Conservation (phyloP, 2,329 filamentous ascomycete genomes). For the Ophioceras dolichostomum region DNA sequence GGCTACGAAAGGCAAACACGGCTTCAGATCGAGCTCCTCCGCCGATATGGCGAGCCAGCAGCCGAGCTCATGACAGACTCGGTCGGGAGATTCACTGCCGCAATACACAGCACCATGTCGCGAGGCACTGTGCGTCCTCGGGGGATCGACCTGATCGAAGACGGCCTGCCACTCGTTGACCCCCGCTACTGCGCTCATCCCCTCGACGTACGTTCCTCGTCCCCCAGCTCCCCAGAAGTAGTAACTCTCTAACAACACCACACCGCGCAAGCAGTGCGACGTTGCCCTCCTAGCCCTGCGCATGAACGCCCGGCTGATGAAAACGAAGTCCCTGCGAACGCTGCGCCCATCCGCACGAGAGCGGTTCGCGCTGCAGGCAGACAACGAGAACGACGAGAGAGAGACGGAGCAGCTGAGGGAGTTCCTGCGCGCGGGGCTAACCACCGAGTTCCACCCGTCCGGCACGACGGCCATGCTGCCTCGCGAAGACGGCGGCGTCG, state of each 20-base stretch:
- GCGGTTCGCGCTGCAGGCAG: not conserved
- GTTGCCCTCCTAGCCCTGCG: constrained; percentile 1
- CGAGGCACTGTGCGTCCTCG: not conserved
- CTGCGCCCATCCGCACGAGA: not conserved
- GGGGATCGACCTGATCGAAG: not conserved
- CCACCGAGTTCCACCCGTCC: constrained; percentile 23
- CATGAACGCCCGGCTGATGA: constrained; percentile 2
- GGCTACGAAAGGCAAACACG: not conserved
- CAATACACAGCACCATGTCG: not conserved
- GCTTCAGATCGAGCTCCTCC: not conserved
- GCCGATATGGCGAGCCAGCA: not conserved
- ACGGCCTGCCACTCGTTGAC: not conserved
- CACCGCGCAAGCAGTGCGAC: constrained; percentile 1
- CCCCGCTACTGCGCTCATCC: not conserved
- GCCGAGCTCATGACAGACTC: not conserved
- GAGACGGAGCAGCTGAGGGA: constrained; percentile 1
- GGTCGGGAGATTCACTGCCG: not conserved
- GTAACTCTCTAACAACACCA: no score
- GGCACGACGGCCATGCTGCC: constrained; percentile 35
- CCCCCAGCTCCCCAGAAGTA: not conserved
- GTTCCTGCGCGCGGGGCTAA: constrained; percentile 7
- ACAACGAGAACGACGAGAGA: not conserved
- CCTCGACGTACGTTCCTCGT: not conserved
- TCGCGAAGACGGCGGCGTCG: constrained; percentile 29
- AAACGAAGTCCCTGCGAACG: not conserved